A percentile compares a stretch with the other conserved stretches of the same genome.
Conservation (phyloP, 1,284 basidiomycete genomes). For the Ustilago tritici region DNA sequence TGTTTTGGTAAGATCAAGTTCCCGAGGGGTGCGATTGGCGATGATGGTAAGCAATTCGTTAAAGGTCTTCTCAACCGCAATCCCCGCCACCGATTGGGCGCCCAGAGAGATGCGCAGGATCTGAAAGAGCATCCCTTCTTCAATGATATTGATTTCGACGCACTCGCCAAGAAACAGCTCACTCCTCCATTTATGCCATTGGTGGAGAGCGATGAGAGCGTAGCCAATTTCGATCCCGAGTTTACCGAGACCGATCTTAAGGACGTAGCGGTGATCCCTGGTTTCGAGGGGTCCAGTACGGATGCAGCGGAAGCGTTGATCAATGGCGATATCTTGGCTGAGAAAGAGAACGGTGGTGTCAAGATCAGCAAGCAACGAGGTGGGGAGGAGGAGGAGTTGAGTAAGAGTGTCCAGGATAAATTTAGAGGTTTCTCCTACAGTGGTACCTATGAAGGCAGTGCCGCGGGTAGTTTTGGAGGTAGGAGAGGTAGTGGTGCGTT, state of each 20-base stretch:
- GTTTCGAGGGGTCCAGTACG: slow-evolving; percentile 51
- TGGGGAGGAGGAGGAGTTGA: slow-evolving; percentile 51
- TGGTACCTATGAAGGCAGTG: slow-evolving; percentile 64
- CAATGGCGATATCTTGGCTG: slow-evolving; percentile 36
- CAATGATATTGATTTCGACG: slow-evolving; percentile 75
- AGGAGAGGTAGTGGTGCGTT: slow-evolving; percentile 44
- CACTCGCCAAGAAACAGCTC: slow-evolving; percentile 85
- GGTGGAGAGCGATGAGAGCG: slow-evolving; percentile 97
- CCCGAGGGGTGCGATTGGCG: slow-evolving; percentile 94
- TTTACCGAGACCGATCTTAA: slow-evolving; percentile 87
- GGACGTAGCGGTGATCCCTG: slow-evolving; percentile 63
- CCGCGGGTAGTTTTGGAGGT: slow-evolving; percentile 58
- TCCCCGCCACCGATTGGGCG: slow-evolving; percentile 94
- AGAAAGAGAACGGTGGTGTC: slow-evolving; percentile 39
- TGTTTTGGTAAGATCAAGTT: slow-evolving; percentile 97
- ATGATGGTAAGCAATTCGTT: slow-evolving; percentile 99
- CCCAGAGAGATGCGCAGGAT: slow-evolving; percentile 88
- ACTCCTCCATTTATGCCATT: slow-evolving; percentile 98
- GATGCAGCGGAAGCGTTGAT: slow-evolving; percentile 35
- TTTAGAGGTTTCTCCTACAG: slow-evolving; percentile 68
- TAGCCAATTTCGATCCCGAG: slow-evolving; percentile 97
- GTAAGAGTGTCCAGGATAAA: slow-evolving; percentile 67
- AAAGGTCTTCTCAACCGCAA: slow-evolving; percentile 98
- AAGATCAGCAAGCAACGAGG: slow-evolving; percentile 43
- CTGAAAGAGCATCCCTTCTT: slow-evolving; percentile 98